Evolutionary conservation across 1,284 basidiomycete genomes (phyloP), one percentile per base, ranked within the genome.

Genomic region (Leccinum insolens): DNA sequence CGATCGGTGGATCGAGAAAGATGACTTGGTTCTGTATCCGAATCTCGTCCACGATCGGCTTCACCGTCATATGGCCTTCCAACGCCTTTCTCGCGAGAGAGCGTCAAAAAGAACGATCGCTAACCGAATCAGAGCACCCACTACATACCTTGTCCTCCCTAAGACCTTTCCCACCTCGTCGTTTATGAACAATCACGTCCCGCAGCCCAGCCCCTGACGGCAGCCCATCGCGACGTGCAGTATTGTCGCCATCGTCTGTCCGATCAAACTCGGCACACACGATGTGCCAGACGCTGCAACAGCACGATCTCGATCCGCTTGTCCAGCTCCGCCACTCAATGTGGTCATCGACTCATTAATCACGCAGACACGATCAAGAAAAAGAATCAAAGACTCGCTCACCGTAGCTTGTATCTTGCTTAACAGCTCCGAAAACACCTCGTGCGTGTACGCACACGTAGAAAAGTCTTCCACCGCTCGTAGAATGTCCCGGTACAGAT

Each of bases 21-120:
- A 99, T 98, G 74, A 98, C 95, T 79, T 99, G 97, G 78, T 99
- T 98, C 77, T 96, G 94, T 85, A 99, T 98, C 76, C 96, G 88
- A 69, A 99, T 94, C 78, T 99, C 96, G 78, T 99, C 96, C 3
- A 96, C 85, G 66, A 97, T 91, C 0, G 95, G 90, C 74, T 94
- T 90, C 72, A 96, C 81, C 0, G 84, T 83, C 84, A 95, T 88
- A 66, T 86, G 85, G 22, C 85, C 86, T 73, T 94, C 93, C 69
- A 89, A 76, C 74, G 86, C 85, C 90, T 92, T 70, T 31, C 3
- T 6, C 46, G 46, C 46, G 17, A 49, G n/a, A 49, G n/a, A 49
- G 46, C n/a, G n/a, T 49, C n/a, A 49, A 49, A 49, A 49, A 49
- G n/a, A 20, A 49, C 11, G 11, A 20, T 49, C 46, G n/a, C 46